Conservation (phyloP, 352 stramenopile species). For the Pythium folliculosum region DNA sequence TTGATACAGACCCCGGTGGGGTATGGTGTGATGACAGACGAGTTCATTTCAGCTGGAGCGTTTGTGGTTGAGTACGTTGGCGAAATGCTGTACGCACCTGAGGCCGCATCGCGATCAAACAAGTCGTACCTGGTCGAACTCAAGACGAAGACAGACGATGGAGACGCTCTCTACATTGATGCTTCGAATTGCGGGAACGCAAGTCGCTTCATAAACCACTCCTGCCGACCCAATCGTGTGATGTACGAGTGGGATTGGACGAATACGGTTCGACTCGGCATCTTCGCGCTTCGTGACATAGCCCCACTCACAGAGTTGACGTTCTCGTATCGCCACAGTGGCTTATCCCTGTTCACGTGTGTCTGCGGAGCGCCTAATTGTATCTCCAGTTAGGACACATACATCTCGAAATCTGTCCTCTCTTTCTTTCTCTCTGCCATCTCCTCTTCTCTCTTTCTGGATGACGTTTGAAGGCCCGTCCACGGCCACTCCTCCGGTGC, state of each 20-base stretch:
- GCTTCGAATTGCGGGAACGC: neutral
- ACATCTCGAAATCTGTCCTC: neutral
- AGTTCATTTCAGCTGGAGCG: neutral
- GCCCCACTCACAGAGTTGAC: neutral
- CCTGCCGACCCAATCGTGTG: neutral
- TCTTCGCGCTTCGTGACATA: conserved; percentile 4
- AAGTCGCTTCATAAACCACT: conserved; percentile 6
- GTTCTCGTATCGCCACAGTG: neutral
- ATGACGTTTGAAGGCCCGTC: too few species aligned
- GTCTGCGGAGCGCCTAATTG: neutral
- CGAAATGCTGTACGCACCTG: conserved; percentile 1
- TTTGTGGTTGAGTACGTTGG: conserved; percentile 5
- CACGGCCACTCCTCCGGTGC: too few species aligned
- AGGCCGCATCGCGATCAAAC: neutral
- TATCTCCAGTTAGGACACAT: neutral
- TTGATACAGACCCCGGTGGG: conserved; percentile 1
- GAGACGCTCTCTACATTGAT: conserved; percentile 6
- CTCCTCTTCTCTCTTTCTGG: neutral
- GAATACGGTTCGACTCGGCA: neutral
- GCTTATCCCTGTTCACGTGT: conserved; percentile 1
- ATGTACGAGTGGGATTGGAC: conserved; percentile 13
- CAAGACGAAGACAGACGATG: conserved; percentile 7
- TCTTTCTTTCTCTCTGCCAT: neutral
- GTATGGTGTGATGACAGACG: neutral
- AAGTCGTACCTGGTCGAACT: conserved; percentile 1